Conservation (phyloP, 2,329 filamentous ascomycete species). For the Cladophialophora carrionii region DNA sequence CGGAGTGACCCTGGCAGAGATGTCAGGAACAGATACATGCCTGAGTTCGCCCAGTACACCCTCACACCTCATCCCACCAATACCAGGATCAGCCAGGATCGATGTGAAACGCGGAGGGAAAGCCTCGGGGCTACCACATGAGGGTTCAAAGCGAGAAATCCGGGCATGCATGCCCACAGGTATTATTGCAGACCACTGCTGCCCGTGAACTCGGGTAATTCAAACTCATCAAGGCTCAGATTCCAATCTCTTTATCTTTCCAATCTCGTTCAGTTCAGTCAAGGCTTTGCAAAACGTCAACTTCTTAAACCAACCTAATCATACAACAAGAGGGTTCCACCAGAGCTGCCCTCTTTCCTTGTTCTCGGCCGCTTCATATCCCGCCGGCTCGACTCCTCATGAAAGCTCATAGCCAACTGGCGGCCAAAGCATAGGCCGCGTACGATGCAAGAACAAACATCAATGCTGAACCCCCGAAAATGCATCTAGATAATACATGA, state of each 20-base stretch:
- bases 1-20: neutral
- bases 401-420: conserved; percentile 24
- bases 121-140: neutral
- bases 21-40: neutral
- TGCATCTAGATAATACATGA: conserved; percentile 35
- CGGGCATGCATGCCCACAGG: neutral
- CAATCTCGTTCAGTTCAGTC: conserved; percentile 1
- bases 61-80: neutral
- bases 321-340: conserved; percentile 22
- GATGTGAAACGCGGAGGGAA: neutral
- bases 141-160: neutral
- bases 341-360: conserved; percentile 4
- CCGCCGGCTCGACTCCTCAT: conserved; percentile 18
- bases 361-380: neutral
- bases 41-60: neutral
- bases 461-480: conserved; percentile 21
- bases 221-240: neutral
- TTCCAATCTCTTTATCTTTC: conserved; percentile 2
- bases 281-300: neutral
- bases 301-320: conserved; percentile 19
- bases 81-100: neutral
- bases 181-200: neutral
- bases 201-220: neutral
- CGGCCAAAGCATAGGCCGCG: conserved; percentile 11
- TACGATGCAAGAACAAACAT: conserved; percentile 18